Evolutionary conservation across 768 basidiomycete genomes (phyloP).

Genomic region (Tulasnella sp.): DNA sequence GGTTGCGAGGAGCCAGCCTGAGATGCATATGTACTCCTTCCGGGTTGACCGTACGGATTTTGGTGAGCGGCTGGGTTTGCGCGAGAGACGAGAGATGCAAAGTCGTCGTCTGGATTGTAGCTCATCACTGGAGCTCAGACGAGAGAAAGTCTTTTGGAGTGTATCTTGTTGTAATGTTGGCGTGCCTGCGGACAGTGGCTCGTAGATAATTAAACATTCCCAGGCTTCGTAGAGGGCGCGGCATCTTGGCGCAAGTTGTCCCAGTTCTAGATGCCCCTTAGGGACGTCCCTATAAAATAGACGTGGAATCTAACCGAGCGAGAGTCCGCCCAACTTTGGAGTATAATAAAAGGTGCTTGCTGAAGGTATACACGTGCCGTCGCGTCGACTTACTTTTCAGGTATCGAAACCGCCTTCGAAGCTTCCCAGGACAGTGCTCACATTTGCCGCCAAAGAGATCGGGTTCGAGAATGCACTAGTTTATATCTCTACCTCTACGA

Average conservation of each 20-base stretch:
- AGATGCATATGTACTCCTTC: conserved; percentile 42
- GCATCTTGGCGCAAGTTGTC: not conserved
- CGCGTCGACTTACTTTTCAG: too few relatives aligned
- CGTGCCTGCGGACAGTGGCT: not conserved
- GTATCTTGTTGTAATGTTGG: not conserved
- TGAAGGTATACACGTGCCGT: too few relatives aligned
- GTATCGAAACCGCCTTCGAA: too few relatives aligned
- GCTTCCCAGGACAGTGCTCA: too few relatives aligned
- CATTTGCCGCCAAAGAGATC: too few relatives aligned
- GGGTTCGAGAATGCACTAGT: too few relatives aligned
- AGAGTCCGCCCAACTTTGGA: too few relatives aligned
- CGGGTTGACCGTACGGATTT: conserved; percentile 36
- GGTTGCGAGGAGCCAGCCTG: conserved; percentile 21
- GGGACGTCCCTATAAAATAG: too few relatives aligned
- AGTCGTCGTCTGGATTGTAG: conserved; percentile 32
- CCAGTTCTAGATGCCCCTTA: too few relatives aligned
- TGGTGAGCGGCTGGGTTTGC: conserved; percentile 49
- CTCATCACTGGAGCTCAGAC: conserved; percentile 3
- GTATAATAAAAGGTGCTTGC: too few relatives aligned
- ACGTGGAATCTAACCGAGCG: too few relatives aligned
- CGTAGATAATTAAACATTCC: not conserved
- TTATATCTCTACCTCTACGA: too few relatives aligned
- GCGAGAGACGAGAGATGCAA: conserved; percentile 57
- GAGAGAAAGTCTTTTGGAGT: not conserved
- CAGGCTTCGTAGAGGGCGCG: not conserved